Percentiles rank a stretch among this genome's conserved stretches.
These are phyloP conservation scores for Geranomyces michiganensis DNA, from an alignment of 192 early-diverging fungal genomes.

Conservation along the genomic window DNA sequence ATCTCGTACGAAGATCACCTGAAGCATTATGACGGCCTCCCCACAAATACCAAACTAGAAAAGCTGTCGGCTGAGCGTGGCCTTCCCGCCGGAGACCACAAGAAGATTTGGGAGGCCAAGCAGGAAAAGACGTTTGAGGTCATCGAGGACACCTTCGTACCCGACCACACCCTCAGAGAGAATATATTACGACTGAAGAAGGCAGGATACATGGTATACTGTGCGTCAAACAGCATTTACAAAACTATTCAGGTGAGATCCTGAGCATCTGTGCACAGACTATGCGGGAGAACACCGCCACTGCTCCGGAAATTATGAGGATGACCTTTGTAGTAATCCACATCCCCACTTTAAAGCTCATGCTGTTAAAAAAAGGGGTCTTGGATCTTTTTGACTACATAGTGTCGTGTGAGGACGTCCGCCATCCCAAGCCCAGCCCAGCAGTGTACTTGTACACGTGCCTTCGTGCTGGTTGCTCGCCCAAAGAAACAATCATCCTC, in stretches of 20 bases:
- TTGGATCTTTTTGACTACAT: slow-evolving; percentile 19
- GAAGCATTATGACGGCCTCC: slow-evolving; percentile 14
- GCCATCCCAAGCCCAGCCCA: slow-evolving; percentile 15
- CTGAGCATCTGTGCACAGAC: no score
- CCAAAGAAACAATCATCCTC: slow-evolving; percentile 14
- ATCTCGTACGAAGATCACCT: slow-evolving; percentile 14
- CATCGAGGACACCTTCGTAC: slow-evolving; percentile 10
- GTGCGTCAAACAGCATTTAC: slow-evolving; percentile 24
- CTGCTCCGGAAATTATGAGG: no score
- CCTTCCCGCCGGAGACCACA: slow-evolving; percentile 3
- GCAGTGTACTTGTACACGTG: slow-evolving; percentile 4
- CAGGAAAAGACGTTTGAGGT: slow-evolving; percentile 27
- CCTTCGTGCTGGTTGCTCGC: background rate
- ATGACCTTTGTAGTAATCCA: no score
- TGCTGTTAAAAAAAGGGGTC: slow-evolving; percentile 5
- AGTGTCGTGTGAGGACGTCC: slow-evolving; percentile 19
- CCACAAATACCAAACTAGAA: slow-evolving; percentile 16
- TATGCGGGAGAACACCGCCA: no score
- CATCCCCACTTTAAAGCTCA: slow-evolving; percentile 1
- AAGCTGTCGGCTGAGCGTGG: slow-evolving; percentile 17
- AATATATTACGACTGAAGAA: background rate
- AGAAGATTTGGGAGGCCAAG: slow-evolving; percentile 14
- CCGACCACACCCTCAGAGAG: background rate
- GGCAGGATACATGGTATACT: slow-evolving; percentile 9
- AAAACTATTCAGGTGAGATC: slow-evolving; percentile 16